Evolutionary conservation across 805 yeast genomes (phyloP), one percentile per base, ranked within the genome.

Genomic region (Pichia insulana): DNA sequence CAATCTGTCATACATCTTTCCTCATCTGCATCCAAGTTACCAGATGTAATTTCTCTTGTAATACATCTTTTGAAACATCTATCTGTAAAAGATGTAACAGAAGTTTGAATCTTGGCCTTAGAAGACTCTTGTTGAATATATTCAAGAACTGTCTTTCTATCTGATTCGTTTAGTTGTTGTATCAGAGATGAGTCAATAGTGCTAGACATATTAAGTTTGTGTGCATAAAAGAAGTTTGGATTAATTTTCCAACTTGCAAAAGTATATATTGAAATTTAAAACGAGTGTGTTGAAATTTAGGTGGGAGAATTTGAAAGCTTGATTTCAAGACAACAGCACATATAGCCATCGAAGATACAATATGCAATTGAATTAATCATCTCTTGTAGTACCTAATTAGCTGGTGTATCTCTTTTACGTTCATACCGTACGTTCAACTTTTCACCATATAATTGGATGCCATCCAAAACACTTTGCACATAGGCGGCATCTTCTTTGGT

Each of bases 11-110:
- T 65, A 61, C 97, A 89, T 30, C 68, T 62, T 51, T 81, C 83
- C 62, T 89, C 97, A 42, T 61, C 61, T 2, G 64, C 41, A 48
- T 70, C 69, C 50, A 88, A 67, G 37, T 68, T 69, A 44, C 67
- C 63, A 38, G 68, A 64, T 39, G 30, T 30, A 15, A 26, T 34
- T 20, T 18, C 35, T 5, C 64, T 46, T 38, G 67, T 64, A 40
- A 87, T 73, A 63, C 97, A 89, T 64, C 84, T 83, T 60, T 82
- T 84, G 72, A 87, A 89, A 61, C 97, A 89, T 70, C 81, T 71
- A 58, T 87, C 89, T 22, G 96, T 88, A 73, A 86, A 87, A 55
- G 73, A 76, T 61, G 89, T 96, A 47, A 89, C 83, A 28, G 94
- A 78, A 67, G 75, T 73, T 62, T 87, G 96, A 26, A 89, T 85